Base-by-base conservation (phyloP, 1,139 yeast species). In the Kurtzmaniella quercitrusa region DNA sequence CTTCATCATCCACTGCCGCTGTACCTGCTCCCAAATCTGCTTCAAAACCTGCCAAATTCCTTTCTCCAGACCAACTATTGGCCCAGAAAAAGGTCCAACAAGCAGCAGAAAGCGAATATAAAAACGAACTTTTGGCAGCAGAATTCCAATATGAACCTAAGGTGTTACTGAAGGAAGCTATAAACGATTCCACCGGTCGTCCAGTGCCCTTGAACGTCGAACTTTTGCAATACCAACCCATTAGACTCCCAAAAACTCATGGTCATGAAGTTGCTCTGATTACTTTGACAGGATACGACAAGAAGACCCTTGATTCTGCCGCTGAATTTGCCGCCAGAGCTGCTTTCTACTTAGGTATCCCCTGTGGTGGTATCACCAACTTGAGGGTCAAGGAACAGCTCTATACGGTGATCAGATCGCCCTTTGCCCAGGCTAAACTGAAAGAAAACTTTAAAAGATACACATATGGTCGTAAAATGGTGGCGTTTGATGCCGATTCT, bases 391-490 rank as follows among this genome's bases (percentile, higher is more conserved):
- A 83, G 48, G 94, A 91, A 65, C 70, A 70, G 54, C 80, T 90
- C 54, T 93, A 96, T 87, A 93, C 98, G 0, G 96, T 93, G 44
- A 89, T 86, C 55, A 80, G 85, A 61, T 84, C 96, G 3, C 98
- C 98, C 1, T 93, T 93, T 62, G 96, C 88, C 29, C 95, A 88
- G 60, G 95, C 98, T 43, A 91, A 91, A 62, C 78, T 95, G 9
- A 93, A 93, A 68, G 96, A 93, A 68, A 93, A 93, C 70, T 93
- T 88, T 68, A 88, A 88, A 68, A 82, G 98, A 68, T 77, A 80
- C 43, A 93, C 98, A 1, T 88, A 80, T 62, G 81, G 85, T 57
- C 79, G 95, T 49, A 66, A 79, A 50, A 70, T 93, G 51, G 74
- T 75, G 50, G 87, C 90, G 16, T 90, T 79, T 73, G 98, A 93